These are phyloP conservation scores for Fusarium sp. DNA, from an alignment of 2,329 filamentous ascomycete genomes.

Conservation along the genomic window DNA sequence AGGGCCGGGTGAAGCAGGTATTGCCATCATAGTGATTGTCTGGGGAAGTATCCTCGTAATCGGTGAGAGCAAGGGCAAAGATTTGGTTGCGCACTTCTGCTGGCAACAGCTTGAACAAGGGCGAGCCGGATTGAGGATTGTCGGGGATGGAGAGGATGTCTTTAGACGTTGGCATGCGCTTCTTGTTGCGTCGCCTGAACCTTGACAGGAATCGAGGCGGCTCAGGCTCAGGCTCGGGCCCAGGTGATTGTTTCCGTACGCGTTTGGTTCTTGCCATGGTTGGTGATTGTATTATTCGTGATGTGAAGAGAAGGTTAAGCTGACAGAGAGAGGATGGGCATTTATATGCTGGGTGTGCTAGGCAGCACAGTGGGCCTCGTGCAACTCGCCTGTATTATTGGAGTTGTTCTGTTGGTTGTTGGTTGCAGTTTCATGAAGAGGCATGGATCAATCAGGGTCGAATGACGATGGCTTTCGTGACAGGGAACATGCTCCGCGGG, in stretches of 20 bases:
- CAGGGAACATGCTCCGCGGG: background rate
- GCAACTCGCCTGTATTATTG: background rate
- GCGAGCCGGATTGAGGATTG: constrained; percentile 29
- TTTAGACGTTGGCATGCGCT: background rate
- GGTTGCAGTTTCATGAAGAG: background rate
- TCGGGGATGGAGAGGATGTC: constrained; percentile 1
- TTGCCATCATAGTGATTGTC: constrained; percentile 40
- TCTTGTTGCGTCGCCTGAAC: background rate
- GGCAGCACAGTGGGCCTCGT: background rate
- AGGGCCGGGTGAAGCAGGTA: constrained; percentile 56
- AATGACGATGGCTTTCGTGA: background rate
- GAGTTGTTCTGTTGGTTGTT: background rate
- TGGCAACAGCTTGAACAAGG: constrained; percentile 55
- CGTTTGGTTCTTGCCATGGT: background rate
- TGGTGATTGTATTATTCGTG: background rate
- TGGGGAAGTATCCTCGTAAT: constrained; percentile 50
- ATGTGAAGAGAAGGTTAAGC: background rate
- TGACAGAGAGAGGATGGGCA: background rate
- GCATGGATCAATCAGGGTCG: background rate
- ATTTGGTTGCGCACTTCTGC: constrained; percentile 62
- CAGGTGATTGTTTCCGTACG: background rate
- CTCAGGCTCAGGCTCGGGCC: background rate
- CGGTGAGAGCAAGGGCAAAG: constrained; percentile 55
- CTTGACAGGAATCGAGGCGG: background rate
- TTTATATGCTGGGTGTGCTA: background rate